Base-by-base conservation (phyloP, 768 basidiomycete species). In the Russula virescens region DNA sequence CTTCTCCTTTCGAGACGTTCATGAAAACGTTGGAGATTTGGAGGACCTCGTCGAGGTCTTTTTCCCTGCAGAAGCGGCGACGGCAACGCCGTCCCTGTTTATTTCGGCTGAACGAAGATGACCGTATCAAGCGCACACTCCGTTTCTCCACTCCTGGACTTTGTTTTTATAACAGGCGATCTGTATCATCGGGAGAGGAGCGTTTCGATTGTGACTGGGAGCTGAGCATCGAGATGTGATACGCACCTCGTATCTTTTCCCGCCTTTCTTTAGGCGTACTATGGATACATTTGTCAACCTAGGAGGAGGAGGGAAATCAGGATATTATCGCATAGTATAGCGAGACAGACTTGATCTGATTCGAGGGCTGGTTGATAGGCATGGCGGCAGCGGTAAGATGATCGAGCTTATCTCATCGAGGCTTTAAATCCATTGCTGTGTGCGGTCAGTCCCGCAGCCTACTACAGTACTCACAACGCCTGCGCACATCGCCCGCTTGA, bases 111-210 rank as follows among this genome's bases (percentile, higher is more conserved):
- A 14, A 38, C 38, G 38, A 38, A 11, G 13, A 38, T 8, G 31
- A 31, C 31, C 31, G 31, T 31, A 11, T 38, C 38, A 38, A 14
- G 78, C 87, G 72, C 74, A 92, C 87, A 96, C 89, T 64, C 94
- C 94, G 61, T 83, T 92, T 62, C 97, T 79, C 84, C 88, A 99
- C 73, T 97, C 95, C 69, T 95, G 92, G 28, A 99, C 97, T 76
- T 98, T 98, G 76, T 99, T 99, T 80, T 98, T 96, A 79, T 98
- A 99, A 75, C 94, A 97, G 42, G 97, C 96, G 69, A 99, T 90
- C 96, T 89, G 66, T 19, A 26, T 35, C 2, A 11, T 23, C 31
- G 50, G 26, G 5, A 6, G 5, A 25, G 10, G 25, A 26, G 18
- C 5, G 49, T 16, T 16, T 26, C 16, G 25, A 11, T 40, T 21